Percentiles rank a stretch among this genome's conserved stretches.
Evolutionary conservation across 2,329 filamentous ascomycete species (phyloP).

Genomic region (Penicillium sp.): DNA sequence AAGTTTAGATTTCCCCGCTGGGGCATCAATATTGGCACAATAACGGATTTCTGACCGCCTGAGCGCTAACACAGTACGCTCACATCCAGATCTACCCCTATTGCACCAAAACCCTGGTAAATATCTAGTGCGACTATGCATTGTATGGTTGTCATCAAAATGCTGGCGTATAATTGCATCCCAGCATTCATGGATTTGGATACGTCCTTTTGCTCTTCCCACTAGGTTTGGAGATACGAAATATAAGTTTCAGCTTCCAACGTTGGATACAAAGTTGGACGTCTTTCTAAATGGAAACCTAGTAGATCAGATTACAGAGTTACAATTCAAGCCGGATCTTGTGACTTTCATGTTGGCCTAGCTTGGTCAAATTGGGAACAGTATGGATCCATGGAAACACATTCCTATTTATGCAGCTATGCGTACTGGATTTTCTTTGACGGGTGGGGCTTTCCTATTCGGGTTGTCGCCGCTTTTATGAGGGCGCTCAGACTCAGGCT

Average conservation of each 20-base stretch:
- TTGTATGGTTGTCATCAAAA: not conserved
- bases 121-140: not conserved
- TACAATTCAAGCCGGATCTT: not conserved
- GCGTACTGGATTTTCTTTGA: too few species aligned
- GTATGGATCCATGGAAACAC: not conserved
- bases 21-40: not conserved
- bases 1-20: not conserved
- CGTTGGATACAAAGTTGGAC: not conserved
- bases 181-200: too few species aligned
- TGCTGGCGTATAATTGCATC: too few species aligned
- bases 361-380: not conserved
- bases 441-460: too few species aligned
- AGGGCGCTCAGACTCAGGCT: too few species aligned
- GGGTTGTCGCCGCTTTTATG: too few species aligned
- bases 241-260: too few species aligned
- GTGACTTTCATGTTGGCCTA: not conserved
- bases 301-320: not conserved
- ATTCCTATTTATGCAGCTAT: not conserved
- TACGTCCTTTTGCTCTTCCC: too few species aligned
- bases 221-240: too few species aligned
- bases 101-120: not conserved
- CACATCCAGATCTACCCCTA: not conserved
- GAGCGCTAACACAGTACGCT: not conserved
- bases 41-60: not conserved
- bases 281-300: not conserved